phyloP scores from a whole-genome alignment of 116 monocot genomes.

The Papilionanthe hybrid region DNA sequence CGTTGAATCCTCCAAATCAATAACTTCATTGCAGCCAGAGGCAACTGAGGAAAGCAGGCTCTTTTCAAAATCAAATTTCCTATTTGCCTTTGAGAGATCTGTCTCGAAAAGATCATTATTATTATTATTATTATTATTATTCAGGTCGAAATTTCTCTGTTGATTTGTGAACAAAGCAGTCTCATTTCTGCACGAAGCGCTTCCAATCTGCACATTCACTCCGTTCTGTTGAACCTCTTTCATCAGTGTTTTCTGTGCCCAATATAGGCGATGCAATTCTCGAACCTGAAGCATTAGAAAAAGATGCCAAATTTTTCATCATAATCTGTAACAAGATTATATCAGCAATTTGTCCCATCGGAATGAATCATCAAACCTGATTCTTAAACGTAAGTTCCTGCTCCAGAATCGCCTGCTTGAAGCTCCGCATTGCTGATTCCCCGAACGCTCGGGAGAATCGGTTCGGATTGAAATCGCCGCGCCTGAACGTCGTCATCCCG shows the following conservation, averaged over 20 bases:
- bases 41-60: background rate
- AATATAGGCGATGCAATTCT: constrained; percentile 31
- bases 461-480: constrained; percentile 2
- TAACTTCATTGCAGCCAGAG: background rate
- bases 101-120: background rate
- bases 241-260: constrained; percentile 23
- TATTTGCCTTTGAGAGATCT: background rate
- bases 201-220: background rate
- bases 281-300: constrained; percentile 19
- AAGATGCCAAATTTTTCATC: background rate
- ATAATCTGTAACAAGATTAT: background rate
- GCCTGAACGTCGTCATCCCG: background rate
- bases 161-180: background rate
- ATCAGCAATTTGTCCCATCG: background rate
- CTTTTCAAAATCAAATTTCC: background rate
- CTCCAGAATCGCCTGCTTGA: constrained; percentile 32
- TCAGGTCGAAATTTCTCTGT: background rate
- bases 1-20: background rate
- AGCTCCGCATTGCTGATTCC: constrained; percentile 23
- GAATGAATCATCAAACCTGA: constrained; percentile 25
- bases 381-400: constrained; percentile 33
- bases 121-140: no score
- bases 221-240: background rate
- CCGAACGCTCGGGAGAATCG: background rate
- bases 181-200: background rate